Conservation (phyloP, 2,329 filamentous ascomycete genomes). For the Leptographium wingfieldii region DNA sequence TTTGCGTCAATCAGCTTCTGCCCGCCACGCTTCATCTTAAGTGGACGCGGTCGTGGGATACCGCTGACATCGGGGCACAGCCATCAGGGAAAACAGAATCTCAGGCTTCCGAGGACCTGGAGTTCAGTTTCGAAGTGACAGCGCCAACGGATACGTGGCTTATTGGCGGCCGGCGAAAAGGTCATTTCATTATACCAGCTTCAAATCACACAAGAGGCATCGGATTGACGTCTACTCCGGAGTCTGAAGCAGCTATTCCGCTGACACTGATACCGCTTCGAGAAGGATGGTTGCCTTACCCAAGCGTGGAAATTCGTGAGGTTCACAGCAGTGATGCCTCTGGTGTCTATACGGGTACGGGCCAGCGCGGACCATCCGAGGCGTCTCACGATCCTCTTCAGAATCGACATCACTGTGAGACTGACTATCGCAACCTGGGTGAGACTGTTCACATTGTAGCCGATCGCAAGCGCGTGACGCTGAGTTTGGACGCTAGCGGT, state of each 20-base stretch:
- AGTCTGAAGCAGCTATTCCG: slow-evolving; percentile 45
- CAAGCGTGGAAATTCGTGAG: slow-evolving; percentile 65
- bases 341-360: not conserved
- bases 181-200: slow-evolving; percentile 55
- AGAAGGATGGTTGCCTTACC: slow-evolving; percentile 65
- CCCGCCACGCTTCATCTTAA: slow-evolving; percentile 47
- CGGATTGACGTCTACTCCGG: slow-evolving; percentile 25
- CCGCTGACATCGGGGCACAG: slow-evolving; percentile 22
- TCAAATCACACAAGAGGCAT: slow-evolving; percentile 8
- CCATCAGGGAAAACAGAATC: not conserved
- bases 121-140: slow-evolving; percentile 75
- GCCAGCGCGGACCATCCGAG: not conserved
- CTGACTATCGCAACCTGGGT: slow-evolving; percentile 65
- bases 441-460: slow-evolving; percentile 65
- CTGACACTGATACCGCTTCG: slow-evolving; percentile 70
- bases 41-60: slow-evolving; percentile 53
- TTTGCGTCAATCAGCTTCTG: slow-evolving; percentile 52
- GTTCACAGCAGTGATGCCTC: slow-evolving; percentile 23
- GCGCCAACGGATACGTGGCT: slow-evolving; percentile 69
- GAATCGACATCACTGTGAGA: slow-evolving; percentile 47
- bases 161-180: slow-evolving; percentile 67
- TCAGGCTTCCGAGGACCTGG: slow-evolving; percentile 33
- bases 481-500: slow-evolving; percentile 57
- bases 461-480: slow-evolving; percentile 58
- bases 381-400: slow-evolving; percentile 4